A percentile compares a stretch with the other conserved stretches of the same genome.
These are phyloP conservation scores for Scutellaria minor DNA, from an alignment of 257 asterid genomes.

Conservation along the genomic window DNA sequence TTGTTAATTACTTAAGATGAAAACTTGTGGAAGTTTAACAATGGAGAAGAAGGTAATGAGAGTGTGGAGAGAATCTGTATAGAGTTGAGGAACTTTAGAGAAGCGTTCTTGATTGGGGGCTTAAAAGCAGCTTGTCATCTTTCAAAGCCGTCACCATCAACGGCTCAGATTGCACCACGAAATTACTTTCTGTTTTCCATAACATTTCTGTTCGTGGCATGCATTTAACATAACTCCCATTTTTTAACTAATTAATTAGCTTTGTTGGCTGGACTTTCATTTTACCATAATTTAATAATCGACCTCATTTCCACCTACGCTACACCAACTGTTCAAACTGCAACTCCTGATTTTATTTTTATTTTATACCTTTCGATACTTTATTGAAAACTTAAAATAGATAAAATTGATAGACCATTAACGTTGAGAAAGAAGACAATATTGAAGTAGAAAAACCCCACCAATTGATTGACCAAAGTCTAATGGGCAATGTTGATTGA, in stretches of 20 bases:
- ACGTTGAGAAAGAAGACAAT: too few relatives aligned
- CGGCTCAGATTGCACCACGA: not conserved
- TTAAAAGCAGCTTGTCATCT: too few relatives aligned
- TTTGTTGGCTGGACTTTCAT: not conserved
- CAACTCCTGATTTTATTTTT: not conserved
- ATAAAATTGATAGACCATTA: too few relatives aligned
- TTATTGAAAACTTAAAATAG: too few relatives aligned
- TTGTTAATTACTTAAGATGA: not conserved
- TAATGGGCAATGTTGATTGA: too few relatives aligned
- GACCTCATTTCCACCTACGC: not conserved
- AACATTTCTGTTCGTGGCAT: not conserved
- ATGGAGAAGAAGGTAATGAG: not conserved
- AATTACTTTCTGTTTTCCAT: not conserved
- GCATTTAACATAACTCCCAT: not conserved
- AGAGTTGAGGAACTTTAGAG: not conserved
- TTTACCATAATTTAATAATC: not conserved
- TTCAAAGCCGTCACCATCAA: not conserved
- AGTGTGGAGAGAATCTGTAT: not conserved
- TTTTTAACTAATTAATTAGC: not conserved
- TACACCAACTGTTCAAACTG: not conserved
- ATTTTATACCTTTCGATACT: too few relatives aligned
- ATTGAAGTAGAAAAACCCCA: too few relatives aligned
- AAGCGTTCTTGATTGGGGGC: too few relatives aligned
- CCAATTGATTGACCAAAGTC: too few relatives aligned
- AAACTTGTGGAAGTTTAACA: not conserved